Conservation (phyloP, 345 rosid species). For the Euclidium syriacum region DNA sequence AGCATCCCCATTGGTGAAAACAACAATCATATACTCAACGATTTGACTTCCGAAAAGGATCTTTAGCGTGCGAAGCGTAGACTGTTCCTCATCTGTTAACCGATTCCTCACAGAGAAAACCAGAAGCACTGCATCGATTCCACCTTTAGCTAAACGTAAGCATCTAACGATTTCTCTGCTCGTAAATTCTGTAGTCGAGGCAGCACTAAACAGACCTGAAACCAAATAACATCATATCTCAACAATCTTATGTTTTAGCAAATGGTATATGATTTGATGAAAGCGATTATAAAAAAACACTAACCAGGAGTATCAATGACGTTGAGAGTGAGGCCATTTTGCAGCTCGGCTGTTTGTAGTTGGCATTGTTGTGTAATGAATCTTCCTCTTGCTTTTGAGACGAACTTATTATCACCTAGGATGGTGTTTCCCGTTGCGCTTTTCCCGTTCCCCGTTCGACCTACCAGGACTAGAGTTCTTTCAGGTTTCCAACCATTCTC, state of each 20-base stretch:
- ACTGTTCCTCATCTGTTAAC: constrained; percentile 26
- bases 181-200: constrained; percentile 10
- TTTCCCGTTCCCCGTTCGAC: constrained; percentile 87
- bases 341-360: constrained; percentile 23
- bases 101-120: constrained; percentile 25
- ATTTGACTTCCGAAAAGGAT: constrained; percentile 19
- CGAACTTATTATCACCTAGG: constrained; percentile 57
- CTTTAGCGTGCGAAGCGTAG: constrained; percentile 12
- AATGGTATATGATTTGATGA: neutral
- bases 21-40: constrained; percentile 22
- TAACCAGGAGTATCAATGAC: constrained; percentile 93
- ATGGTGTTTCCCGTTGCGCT: constrained; percentile 92
- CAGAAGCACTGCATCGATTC: constrained; percentile 28
- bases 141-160: constrained; percentile 12
- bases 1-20: constrained; percentile 29
- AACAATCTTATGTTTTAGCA: neutral
- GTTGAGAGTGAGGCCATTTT: constrained; percentile 62
- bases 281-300: neutral
- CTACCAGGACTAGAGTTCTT: constrained; percentile 55
- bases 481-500: constrained; percentile 19
- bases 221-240: neutral
- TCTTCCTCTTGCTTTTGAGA: constrained; percentile 46
- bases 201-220: constrained; percentile 30
- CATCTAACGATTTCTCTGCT: constrained; percentile 23
- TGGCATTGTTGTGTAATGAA: constrained; percentile 22